Evolutionary conservation across 805 yeast genomes (phyloP), one percentile per base, ranked within the genome.

Genomic region (Saccharomycopsis vini): DNA sequence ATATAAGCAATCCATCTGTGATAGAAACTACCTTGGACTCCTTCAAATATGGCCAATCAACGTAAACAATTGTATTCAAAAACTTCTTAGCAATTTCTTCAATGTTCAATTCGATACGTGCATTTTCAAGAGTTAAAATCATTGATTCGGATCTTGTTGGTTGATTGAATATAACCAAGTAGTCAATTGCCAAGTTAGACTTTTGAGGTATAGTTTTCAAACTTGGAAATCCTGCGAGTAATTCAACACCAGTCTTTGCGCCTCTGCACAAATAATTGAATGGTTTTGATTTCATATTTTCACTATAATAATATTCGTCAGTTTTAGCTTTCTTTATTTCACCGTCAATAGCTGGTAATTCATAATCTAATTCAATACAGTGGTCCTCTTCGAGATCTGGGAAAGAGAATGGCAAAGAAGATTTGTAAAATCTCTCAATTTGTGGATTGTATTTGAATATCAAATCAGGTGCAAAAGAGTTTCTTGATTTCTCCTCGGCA

Each of bases 161-260:
- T 55, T 75, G 81, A 55, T 88, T 87, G 65, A 92, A 92, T 2
- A 92, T 82, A 46, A 72, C 64, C 10, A 87, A 79, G 49, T 79
- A 83, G 47, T 78, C 81, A 49, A 69, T 66, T 36, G 69, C 71
- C 51, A 89, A 61, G 39, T 71, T 66, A 49, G 57, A 50, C 3
- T 68, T 61, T 56, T 78, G 81, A 5, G 87, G 81, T 36, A 92
- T 61, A 1, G 94, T 77, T 39, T 74, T 62, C 56, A 92, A 69
- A 12, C 90, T 69, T 41, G 98, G 97, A 72, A 92, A 92, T 1
- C 97, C 96, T 7, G 95, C 94, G 43, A 83, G 63, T 45, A 83
- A 66, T 2, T 79, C 72, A n/a, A 64, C 64, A 33, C 97, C 97
- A 2, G 71, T 61, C 43, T 71, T 67, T 5, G 87, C 92, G 43